Evolutionary conservation across 108 stramenopile species (phyloP).

Genomic region (Bacterosira constricta): DNA sequence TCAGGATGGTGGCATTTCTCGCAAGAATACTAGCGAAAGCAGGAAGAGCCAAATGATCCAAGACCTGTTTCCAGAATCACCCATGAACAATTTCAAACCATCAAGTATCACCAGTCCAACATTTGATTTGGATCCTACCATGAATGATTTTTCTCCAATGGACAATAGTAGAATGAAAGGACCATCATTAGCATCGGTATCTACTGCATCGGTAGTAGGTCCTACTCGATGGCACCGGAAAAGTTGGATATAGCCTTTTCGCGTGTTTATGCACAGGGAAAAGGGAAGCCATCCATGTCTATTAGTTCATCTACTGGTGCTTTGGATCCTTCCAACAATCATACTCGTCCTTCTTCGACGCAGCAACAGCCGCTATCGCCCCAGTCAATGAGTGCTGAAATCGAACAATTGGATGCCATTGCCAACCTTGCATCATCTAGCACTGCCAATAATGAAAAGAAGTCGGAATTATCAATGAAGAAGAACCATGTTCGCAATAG

Average conservation of each 20-base stretch:
- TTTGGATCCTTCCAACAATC: neutral
- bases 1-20: too few species aligned
- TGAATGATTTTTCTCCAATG: constrained; percentile 12
- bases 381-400: constrained; percentile 40
- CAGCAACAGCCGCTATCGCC: constrained; percentile 36
- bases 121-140: constrained; percentile 25
- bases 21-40: neutral
- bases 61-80: constrained; percentile 18
- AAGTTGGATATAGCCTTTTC: constrained; percentile 10
- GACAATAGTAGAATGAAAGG: constrained; percentile 12
- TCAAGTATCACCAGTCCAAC: constrained; percentile 1
- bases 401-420: constrained; percentile 52
- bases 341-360: constrained; percentile 17
- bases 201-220: neutral
- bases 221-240: neutral
- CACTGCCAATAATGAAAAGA: neutral
- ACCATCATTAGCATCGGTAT: constrained; percentile 10
- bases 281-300: neutral
- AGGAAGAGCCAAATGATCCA: constrained; percentile 11
- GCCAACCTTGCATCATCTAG: constrained; percentile 5
- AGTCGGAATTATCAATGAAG: too few species aligned
- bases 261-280: neutral
- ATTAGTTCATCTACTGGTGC: neutral
- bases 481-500: too few species aligned
- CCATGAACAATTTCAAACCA: constrained; percentile 24